These are phyloP conservation scores for Pichia heedii DNA, from an alignment of 805 yeast genomes.

Conservation along the genomic window DNA sequence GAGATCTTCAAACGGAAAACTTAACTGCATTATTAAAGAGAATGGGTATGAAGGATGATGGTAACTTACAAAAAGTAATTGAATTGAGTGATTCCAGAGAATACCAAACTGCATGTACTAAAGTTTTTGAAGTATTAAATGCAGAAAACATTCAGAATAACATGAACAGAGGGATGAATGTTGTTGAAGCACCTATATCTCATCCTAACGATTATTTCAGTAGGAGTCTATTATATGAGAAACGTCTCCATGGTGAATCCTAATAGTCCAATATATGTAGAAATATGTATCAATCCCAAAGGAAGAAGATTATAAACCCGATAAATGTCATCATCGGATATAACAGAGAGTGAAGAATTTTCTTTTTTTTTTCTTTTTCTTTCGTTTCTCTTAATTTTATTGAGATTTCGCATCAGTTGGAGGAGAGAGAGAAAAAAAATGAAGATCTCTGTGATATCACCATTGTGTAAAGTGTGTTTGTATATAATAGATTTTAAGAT, in stretches of 20 bases:
- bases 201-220: slow-evolving; percentile 90
- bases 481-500: too few species aligned
- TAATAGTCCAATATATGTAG: neutral
- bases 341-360: too few species aligned
- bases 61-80: slow-evolving; percentile 42
- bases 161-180: slow-evolving; percentile 30
- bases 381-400: too few species aligned
- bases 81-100: slow-evolving; percentile 63
- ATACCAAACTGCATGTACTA: slow-evolving; percentile 80
- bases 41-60: slow-evolving; percentile 58
- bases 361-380: too few species aligned
- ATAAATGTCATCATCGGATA: too few species aligned
- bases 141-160: slow-evolving; percentile 32
- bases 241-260: slow-evolving; percentile 11
- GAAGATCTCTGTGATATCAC: too few species aligned
- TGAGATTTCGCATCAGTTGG: too few species aligned
- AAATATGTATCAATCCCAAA: too few species aligned
- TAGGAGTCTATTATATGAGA: slow-evolving; percentile 53
- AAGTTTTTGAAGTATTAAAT: slow-evolving; percentile 73
- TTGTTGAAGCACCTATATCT: slow-evolving; percentile 53
- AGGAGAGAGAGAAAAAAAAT: too few species aligned
- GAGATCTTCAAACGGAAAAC: slow-evolving; percentile 62
- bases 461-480: too few species aligned
- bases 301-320: too few species aligned
- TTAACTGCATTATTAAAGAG: slow-evolving; percentile 45